Evolutionary conservation across 805 yeast genomes (phyloP), one percentile per base, ranked within the genome.

Genomic region (Starmerella lactis-condensi): DNA sequence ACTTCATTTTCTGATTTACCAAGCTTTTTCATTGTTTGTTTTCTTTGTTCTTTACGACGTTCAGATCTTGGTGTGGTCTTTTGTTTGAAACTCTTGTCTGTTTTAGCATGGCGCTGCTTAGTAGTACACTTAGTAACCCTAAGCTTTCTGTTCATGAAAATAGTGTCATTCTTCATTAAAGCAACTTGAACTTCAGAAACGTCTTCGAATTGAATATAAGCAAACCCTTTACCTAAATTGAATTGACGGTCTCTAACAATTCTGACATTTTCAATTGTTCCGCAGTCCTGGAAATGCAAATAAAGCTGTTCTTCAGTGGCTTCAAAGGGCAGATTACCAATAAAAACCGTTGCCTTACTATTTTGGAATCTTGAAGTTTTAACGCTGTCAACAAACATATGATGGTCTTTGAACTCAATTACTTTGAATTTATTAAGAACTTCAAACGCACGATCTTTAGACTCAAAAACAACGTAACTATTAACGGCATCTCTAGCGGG

Each of bases 181-280:
- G 94, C 95, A 49, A 78, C 76, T 39, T 72, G 71, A 7, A 89
- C 93, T 25, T 72, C 61, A 33, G 73, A 55, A 32, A 68, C 54
- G 45, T 56, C 60, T 38, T 62, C 66, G 59, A 83, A 89, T 54
- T 85, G 96, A 22, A 89, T 82, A 51, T 83, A 78, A 5, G 93
- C 98, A 58, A 89, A 83, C 5, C 99, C 99, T 57, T 89, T 89
- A 40, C 98, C 99, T 36, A 85, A 62, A 46, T 89, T 85, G 15
- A 95, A 85, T 57, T 79, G 79, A 12, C 92, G 58, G 51, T 89
- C 99, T 50, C 99, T 70, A 21, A 89, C 67, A 28, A 89, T 66
- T 53, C 99, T 69, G 20, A 89, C 94, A 39, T 76, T 74, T 51
- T 82, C 93, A 33, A 89, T 75, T 17, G 67, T 72, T 17, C 78